These are phyloP conservation scores for Rossbeevera mucosa DNA, from an alignment of 768 basidiomycete species.

Conservation along the genomic window DNA sequence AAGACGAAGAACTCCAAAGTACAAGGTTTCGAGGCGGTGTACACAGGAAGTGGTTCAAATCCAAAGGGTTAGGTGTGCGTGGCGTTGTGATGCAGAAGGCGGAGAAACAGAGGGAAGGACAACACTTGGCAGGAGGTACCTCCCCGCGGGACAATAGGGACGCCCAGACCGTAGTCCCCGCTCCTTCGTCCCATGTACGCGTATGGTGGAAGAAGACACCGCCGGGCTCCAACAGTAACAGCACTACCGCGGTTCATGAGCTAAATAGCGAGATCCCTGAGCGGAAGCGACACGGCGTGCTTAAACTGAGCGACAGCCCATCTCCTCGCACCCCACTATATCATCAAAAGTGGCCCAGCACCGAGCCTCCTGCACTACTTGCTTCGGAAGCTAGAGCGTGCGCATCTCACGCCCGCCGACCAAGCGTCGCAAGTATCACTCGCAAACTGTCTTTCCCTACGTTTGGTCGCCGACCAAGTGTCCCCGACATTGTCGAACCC, in stretches of 20 bases:
- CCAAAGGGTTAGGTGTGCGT: conserved; percentile 27
- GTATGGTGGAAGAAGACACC: conserved; percentile 31
- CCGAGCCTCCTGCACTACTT: conserved; percentile 14
- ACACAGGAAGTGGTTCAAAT: conserved; percentile 28
- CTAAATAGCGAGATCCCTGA: conserved; percentile 1
- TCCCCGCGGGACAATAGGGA: conserved; percentile 3
- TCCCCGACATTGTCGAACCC: conserved; percentile 19
- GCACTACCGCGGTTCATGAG: conserved; percentile 10
- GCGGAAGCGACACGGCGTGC: conserved; percentile 5
- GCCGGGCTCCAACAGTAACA: conserved; percentile 9
- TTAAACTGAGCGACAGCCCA: conserved; percentile 9
- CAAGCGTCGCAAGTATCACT: conserved; percentile 29
- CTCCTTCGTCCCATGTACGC: conserved; percentile 18
- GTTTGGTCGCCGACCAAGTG: conserved; percentile 24
- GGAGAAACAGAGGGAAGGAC: conserved; percentile 21
- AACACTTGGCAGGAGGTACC: conserved; percentile 1
- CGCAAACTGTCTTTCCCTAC: conserved; percentile 31
- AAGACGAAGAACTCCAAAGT: conserved; percentile 22
- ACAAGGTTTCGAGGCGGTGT: conserved; percentile 10
- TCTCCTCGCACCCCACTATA: conserved; percentile 13
- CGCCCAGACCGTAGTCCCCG: not conserved
- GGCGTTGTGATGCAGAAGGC: conserved; percentile 18
- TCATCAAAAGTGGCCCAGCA: conserved; percentile 21
- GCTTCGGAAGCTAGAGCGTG: conserved; percentile 9
- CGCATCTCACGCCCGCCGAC: conserved; percentile 13